Evolutionary conservation across 1,284 basidiomycete species (phyloP).

Genomic region (Ceratobasidium sp.): DNA sequence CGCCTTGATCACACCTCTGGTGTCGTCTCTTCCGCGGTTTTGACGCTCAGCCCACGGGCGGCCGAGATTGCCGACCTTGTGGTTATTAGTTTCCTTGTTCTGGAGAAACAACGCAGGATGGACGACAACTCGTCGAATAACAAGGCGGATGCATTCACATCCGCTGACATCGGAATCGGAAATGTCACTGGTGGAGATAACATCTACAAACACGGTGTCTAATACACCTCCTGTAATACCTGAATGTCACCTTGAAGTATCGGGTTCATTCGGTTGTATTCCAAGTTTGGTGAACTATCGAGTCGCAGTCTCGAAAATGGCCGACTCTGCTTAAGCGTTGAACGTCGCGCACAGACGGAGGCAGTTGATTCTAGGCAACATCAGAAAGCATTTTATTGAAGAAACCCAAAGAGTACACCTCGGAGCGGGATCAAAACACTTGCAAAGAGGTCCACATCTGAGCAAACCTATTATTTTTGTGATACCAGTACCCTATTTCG

Average conservation of each 20-base stretch:
- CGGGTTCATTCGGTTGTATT: too few relatives aligned
- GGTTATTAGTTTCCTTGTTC: conserved; percentile 30
- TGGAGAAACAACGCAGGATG: conserved; percentile 45
- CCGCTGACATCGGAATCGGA: conserved; percentile 18
- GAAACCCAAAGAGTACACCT: too few relatives aligned
- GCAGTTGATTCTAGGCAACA: too few relatives aligned
- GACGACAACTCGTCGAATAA: conserved; percentile 43
- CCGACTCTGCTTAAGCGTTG: neutral
- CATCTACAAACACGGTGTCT: conserved; percentile 29
- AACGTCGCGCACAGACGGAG: too few relatives aligned
- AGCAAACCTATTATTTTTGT: too few relatives aligned
- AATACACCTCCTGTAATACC: neutral
- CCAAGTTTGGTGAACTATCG: too few relatives aligned
- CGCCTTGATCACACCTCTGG: conserved; percentile 6
- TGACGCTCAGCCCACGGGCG: conserved; percentile 43
- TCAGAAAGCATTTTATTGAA: too few relatives aligned
- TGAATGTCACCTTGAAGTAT: too few relatives aligned
- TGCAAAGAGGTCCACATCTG: too few relatives aligned
- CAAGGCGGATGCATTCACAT: conserved; percentile 36
- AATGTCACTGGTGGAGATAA: conserved; percentile 31
- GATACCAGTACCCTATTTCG: too few relatives aligned
- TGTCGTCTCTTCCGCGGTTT: neutral
- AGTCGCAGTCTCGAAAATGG: too few relatives aligned
- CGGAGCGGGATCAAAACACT: too few relatives aligned
- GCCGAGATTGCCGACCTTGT: conserved; percentile 47